Base-by-base conservation (phyloP, 2,329 filamentous ascomycete genomes). In the Zasmidium angulare region DNA sequence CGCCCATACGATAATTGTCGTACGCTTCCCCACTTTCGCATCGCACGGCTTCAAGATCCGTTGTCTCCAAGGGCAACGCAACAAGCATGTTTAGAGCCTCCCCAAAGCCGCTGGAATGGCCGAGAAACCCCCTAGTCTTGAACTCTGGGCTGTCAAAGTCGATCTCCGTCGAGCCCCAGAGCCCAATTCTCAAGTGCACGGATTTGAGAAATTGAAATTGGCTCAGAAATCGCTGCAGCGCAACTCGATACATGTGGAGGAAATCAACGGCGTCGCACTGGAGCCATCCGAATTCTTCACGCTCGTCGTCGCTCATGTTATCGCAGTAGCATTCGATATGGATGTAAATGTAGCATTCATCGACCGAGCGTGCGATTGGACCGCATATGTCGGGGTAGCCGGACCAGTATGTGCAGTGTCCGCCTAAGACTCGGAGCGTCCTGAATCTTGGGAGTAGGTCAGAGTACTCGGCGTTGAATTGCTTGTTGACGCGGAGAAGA, bases 231-330 rank as follows among this genome's bases (percentile, higher is more conserved):
- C 20, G 6, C n/a, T 14, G 10, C 14, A 55, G 43, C 12, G 52
- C 52, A 23, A 17, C 40, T 11, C 21, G 19, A 23, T 55, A 55
- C 14, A 22, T 55, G 17, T 47, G 21, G 6, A 48, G 21, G n/a
- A 55, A 55, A n/a, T 55, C 52, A 10, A 12, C 43, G 7, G 31
- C 52, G 31, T 55, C 52, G 52, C 52, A 55, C 21, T 26, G 36
- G 2, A 23, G n/a, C 7, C 6, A 6, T 20, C 31, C 21, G 14
- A 22, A 24, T 14, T 55, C 52, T 10, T 24, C 26, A 11, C 43
- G 52, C 21, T 47, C 43, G 17, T 31, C 52, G 1, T n/a, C 21
- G 6, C 9, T 31, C 52, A 48, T 29, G 43, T 31, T 55, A 21
- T 48, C 17, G 23, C 52, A 55, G 23, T 26, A 29, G 23, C 52